A percentile compares a stretch with the other conserved stretches of the same genome.
Evolutionary conservation across 1,284 basidiomycete genomes (phyloP).

Genomic region (Lentinus polychrous): DNA sequence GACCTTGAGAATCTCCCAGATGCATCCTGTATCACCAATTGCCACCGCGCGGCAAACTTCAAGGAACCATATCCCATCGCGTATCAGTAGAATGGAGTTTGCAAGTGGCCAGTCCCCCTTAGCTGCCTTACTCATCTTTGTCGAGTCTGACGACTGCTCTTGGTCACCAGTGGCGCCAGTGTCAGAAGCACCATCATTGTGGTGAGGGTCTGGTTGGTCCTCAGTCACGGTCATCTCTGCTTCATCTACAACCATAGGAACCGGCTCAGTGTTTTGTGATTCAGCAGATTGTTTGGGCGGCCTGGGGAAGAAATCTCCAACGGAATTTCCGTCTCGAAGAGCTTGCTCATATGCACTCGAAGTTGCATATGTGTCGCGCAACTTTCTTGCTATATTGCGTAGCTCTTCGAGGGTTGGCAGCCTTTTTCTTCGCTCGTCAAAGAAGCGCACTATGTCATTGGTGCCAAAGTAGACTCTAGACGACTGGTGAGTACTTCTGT

Average conservation of each 20-base stretch:
- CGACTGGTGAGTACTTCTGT: background rate
- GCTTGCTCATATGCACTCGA: slow-evolving; percentile 6
- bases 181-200: no score
- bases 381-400: background rate
- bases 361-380: slow-evolving; percentile 1
- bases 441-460: slow-evolving; percentile 3
- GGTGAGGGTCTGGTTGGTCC: no score
- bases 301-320: no score
- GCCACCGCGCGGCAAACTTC: slow-evolving; percentile 12
- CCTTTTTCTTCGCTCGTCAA: background rate
- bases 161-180: no score
- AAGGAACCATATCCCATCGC: slow-evolving; percentile 8
- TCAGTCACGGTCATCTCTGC: no score
- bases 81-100: slow-evolving; percentile 10
- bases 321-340: background rate
- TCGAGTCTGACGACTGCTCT: no score
- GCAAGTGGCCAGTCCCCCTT: slow-evolving; percentile 7
- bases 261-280: no score
- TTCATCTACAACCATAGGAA: no score
- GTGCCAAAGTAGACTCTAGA: slow-evolving; percentile 4
- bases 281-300: no score
- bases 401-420: slow-evolving; percentile 1
- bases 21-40: slow-evolving; percentile 7
- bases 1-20: slow-evolving; percentile 12
- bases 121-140: slow-evolving; percentile 8